Evolutionary conservation across 306 rosid genomes (phyloP).

Genomic region (Prunus salicina): DNA sequence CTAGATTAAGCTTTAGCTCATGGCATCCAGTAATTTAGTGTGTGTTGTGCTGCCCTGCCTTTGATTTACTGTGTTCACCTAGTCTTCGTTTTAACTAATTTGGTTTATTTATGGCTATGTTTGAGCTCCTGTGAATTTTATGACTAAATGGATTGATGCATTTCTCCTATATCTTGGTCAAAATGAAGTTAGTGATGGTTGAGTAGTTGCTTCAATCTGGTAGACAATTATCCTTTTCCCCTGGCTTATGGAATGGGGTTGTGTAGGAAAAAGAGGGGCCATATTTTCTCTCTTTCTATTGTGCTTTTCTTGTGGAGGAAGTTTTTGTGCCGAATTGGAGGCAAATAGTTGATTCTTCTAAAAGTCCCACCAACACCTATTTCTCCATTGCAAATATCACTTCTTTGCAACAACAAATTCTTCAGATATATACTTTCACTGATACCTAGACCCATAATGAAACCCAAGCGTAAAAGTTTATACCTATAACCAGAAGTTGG

Average conservation of each 20-base stretch:
- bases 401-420: neutral
- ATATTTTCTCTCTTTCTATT: neutral
- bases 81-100: no score
- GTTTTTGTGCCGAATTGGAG: neutral
- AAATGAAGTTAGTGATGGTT: neutral
- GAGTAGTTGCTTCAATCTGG: neutral
- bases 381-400: neutral
- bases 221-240: neutral
- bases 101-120: neutral
- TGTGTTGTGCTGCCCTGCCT: neutral
- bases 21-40: neutral
- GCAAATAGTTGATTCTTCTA: neutral
- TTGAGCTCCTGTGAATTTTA: neutral
- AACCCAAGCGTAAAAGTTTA: neutral
- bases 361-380: neutral
- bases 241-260: neutral
- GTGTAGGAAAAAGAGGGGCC: neutral
- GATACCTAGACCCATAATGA: neutral
- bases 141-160: neutral
- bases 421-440: neutral
- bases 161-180: neutral
- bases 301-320: neutral
- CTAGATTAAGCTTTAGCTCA: neutral
- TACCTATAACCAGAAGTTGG: neutral
- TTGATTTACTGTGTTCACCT: neutral